These are phyloP conservation scores for Geosmithia putterillii DNA, from an alignment of 2,329 filamentous ascomycete species.

Conservation along the genomic window DNA sequence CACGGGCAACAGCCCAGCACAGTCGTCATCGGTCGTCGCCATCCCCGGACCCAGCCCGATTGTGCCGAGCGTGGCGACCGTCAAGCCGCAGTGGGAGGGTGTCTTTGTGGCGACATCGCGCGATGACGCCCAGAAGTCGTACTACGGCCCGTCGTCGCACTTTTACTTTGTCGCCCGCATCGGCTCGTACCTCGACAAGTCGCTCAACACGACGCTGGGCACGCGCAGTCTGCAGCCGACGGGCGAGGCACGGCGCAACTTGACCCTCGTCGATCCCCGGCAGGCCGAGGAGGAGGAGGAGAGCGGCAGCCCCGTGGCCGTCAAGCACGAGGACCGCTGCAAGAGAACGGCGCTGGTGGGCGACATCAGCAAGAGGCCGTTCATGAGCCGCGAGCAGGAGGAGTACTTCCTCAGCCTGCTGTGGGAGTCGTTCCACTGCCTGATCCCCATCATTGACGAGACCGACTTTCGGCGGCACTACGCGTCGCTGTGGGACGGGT, in stretches of 20 bases:
- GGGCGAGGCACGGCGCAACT: conserved; percentile 4
- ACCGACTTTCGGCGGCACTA: conserved; percentile 3
- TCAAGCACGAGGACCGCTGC: neutral
- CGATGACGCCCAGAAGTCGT: conserved; percentile 19
- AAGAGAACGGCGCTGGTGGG: neutral
- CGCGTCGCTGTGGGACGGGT: conserved; percentile 3
- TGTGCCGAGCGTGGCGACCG: neutral
- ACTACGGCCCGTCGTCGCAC: conserved; percentile 29
- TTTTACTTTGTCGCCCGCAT: conserved; percentile 32
- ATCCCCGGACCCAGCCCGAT: neutral
- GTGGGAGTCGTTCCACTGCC: conserved; percentile 5
- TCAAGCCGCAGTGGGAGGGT: conserved; percentile 12
- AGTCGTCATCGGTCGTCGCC: neutral
- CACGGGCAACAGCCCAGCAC: neutral
- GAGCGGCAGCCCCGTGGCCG: too few species aligned
- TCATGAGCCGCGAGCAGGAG: conserved; percentile 27
- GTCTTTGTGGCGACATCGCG: conserved; percentile 22
- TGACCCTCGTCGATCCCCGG: conserved; percentile 2
- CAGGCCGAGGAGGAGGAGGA: neutral
- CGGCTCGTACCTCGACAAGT: conserved; percentile 18
- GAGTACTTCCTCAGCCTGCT: conserved; percentile 16
- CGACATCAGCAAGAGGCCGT: neutral
- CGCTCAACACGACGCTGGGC: conserved; percentile 13
- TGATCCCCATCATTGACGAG: conserved; percentile 3
- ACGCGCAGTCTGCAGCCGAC: conserved; percentile 6